Evolutionary conservation across 2,329 filamentous ascomycete genomes (phyloP).

Genomic region (Fusarium floridanum): DNA sequence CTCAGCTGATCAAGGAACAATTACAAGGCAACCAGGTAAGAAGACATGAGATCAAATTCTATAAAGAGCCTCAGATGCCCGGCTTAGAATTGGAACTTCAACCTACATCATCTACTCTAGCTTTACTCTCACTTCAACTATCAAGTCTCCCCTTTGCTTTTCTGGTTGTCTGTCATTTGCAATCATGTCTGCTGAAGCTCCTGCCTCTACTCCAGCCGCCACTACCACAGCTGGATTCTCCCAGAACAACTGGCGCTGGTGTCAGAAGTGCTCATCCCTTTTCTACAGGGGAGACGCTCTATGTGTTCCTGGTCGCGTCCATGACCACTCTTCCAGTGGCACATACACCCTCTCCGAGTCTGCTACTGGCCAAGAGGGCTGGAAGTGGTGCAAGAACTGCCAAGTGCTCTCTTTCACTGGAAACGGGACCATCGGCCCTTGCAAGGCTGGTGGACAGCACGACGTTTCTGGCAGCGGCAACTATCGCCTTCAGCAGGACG

Average conservation of each 20-base stretch:
- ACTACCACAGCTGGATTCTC: background rate
- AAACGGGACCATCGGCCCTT: background rate
- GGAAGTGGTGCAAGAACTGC: background rate
- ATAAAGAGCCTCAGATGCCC: background rate
- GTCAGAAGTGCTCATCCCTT: slow-evolving; percentile 2
- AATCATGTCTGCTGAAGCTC: background rate
- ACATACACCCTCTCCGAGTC: background rate
- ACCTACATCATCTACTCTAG: background rate
- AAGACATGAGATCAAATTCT: background rate
- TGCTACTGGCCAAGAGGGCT: background rate
- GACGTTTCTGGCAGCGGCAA: background rate
- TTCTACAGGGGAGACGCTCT: background rate
- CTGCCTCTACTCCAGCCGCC: background rate
- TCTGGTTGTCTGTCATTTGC: background rate
- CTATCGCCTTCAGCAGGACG: background rate
- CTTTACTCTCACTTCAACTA: background rate
- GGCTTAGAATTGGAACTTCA: background rate
- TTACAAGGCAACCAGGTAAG: background rate
- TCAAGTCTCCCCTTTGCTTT: background rate
- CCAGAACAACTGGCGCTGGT: slow-evolving; percentile 4
- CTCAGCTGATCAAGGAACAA: background rate
- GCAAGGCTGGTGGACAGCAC: background rate
- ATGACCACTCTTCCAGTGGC: background rate
- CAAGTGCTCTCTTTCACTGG: background rate
- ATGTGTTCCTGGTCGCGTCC: background rate